These are phyloP conservation scores for Shiraia sp. DNA, from an alignment of 2,329 filamentous ascomycete genomes.

Conservation along the genomic window DNA sequence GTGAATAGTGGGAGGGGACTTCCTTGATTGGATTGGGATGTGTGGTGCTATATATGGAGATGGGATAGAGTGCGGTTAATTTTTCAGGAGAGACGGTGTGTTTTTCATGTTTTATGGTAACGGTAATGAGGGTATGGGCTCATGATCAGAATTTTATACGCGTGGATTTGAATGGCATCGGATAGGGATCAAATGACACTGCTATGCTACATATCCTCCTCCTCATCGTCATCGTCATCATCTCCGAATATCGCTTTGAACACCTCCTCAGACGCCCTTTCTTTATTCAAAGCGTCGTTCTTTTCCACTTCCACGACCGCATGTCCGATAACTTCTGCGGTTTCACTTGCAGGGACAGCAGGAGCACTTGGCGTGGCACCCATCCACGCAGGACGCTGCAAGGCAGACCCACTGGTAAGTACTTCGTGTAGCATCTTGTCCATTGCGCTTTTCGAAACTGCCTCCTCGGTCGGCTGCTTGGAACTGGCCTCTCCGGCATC, in stretches of 20 bases:
- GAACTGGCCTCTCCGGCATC: conserved; percentile 38
- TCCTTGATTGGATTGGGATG: conserved; percentile 42
- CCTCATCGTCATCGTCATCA: conserved; percentile 62
- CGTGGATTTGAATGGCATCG: too few relatives aligned
- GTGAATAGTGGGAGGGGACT: conserved; percentile 61
- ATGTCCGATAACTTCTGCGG: conserved; percentile 12
- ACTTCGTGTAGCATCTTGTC: conserved; percentile 40
- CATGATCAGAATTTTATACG: too few relatives aligned
- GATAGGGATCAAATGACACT: too few relatives aligned
- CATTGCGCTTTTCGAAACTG: conserved; percentile 60
- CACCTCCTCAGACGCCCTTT: conserved; percentile 76
- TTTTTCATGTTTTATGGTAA: too few relatives aligned
- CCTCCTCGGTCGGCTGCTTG: conserved; percentile 44
- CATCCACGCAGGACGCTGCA: conserved; percentile 39
- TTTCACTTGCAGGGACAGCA: conserved; percentile 1
- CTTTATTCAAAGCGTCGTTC: conserved; percentile 77
- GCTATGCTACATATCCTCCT: too few relatives aligned
- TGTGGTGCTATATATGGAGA: not conserved
- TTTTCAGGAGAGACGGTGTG: too few relatives aligned
- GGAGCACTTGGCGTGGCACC: conserved; percentile 8
- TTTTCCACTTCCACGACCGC: conserved; percentile 67
- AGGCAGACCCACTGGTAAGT: conserved; percentile 26
- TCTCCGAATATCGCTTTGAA: conserved; percentile 95
- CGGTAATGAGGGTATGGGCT: too few relatives aligned
- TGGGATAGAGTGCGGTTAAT: too few relatives aligned